phyloP scores from a whole-genome alignment of 2,329 filamentous ascomycete genomes.

The Didymella pomorum region DNA sequence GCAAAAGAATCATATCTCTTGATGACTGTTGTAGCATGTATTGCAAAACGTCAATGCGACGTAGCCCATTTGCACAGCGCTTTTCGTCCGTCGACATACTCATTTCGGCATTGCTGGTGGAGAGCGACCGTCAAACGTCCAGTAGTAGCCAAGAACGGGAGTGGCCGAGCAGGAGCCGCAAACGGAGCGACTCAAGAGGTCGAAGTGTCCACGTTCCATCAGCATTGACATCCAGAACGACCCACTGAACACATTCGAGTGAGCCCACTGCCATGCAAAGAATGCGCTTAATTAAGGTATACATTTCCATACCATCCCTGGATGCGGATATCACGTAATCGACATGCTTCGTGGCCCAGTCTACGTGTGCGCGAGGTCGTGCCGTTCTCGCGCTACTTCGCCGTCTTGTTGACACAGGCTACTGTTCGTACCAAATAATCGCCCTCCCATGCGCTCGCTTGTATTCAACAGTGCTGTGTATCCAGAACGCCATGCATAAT shows the following conservation, averaged over 20 bases:
- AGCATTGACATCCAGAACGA: not conserved
- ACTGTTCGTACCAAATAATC: not conserved
- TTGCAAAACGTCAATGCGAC: not conserved
- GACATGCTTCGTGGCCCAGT: slow-evolving; percentile 7
- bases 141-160: slow-evolving; percentile 12
- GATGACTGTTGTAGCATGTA: not conserved
- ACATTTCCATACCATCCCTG: not conserved
- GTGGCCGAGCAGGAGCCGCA: slow-evolving; percentile 16
- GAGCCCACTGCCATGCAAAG: not conserved
- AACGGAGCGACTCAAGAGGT: slow-evolving; percentile 4
- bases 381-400: slow-evolving; percentile 1
- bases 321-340: slow-evolving; percentile 1
- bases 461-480: slow-evolving; percentile 19
- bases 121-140: slow-evolving; percentile 14
- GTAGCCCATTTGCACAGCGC: not conserved
- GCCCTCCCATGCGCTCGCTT: slow-evolving; percentile 11
- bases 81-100: not conserved
- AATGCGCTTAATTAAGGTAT: slow-evolving; percentile 3
- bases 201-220: not conserved
- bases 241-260: not conserved
- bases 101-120: slow-evolving; percentile 12
- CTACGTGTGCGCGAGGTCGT: slow-evolving; percentile 2
- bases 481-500: slow-evolving; percentile 40
- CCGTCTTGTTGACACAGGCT: slow-evolving; percentile 9
- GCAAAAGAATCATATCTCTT: too few relatives aligned